These are phyloP conservation scores for Hemerocallis citrina DNA, from an alignment of 106 monocot genomes.

Conservation along the genomic window DNA sequence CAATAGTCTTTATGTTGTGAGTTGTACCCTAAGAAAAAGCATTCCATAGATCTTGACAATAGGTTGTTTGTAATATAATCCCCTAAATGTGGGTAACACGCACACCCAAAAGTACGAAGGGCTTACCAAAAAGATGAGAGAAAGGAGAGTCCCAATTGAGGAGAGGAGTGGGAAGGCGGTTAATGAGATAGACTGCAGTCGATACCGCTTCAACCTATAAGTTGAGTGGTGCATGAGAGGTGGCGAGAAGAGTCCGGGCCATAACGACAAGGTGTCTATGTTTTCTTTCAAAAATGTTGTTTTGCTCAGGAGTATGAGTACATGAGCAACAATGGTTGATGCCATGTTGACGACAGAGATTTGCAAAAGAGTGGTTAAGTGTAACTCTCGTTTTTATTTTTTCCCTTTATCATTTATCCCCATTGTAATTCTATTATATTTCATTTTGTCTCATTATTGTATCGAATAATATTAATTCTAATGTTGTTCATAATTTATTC, in stretches of 20 bases:
- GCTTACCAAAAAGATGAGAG: neutral
- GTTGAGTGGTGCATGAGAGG: neutral
- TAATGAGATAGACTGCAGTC: slow-evolving; percentile 1
- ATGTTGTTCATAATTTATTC: too few relatives aligned
- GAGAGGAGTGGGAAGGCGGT: neutral
- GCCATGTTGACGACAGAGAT: neutral
- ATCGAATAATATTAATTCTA: too few relatives aligned
- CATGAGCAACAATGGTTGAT: neutral
- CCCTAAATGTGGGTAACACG: neutral
- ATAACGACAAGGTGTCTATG: neutral
- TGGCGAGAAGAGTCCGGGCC: neutral
- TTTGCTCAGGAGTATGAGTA: slow-evolving; percentile 3
- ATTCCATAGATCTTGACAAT: neutral
- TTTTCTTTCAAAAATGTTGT: neutral
- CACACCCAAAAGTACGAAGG: neutral
- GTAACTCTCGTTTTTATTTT: too few relatives aligned
- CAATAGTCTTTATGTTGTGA: neutral
- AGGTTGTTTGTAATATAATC: slow-evolving; percentile 2
- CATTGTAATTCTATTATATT: too few relatives aligned
- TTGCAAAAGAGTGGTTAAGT: neutral
- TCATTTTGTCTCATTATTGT: too few relatives aligned
- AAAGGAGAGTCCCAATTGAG: neutral
- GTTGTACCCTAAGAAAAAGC: neutral
- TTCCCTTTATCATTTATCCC: too few relatives aligned
- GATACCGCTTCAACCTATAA: slow-evolving; percentile 6